Conservation (phyloP, 2,329 filamentous ascomycete genomes). For the Epichloe elymi region DNA sequence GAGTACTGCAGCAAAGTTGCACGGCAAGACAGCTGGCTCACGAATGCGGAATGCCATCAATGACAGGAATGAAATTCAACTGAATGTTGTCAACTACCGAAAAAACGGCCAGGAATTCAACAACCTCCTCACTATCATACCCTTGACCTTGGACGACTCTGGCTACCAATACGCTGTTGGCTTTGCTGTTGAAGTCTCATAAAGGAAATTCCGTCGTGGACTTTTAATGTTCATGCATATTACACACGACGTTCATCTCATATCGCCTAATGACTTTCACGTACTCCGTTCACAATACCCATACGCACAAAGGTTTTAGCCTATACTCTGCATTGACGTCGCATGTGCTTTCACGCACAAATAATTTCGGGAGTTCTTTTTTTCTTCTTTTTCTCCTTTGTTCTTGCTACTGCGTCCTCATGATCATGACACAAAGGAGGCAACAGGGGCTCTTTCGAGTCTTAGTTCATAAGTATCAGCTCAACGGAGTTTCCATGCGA, state of each 20-base stretch:
- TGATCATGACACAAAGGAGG: not conserved
- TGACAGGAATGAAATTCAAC: conserved; percentile 31
- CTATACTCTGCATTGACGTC: not conserved
- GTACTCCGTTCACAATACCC: not conserved
- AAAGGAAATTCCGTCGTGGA: not conserved
- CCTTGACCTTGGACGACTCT: conserved; percentile 53
- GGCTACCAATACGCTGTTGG: conserved; percentile 64
- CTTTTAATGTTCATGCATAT: not conserved
- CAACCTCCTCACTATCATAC: conserved; percentile 78
- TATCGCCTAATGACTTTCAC: not conserved
- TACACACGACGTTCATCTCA: not conserved
- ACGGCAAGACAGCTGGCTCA: conserved; percentile 40
- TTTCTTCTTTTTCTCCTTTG: not conserved
- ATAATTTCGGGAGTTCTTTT: not conserved
- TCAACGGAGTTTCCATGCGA: not conserved
- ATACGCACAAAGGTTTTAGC: not conserved
- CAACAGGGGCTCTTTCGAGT: not conserved
- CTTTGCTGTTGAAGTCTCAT: conserved; percentile 58
- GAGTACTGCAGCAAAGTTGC: not conserved
- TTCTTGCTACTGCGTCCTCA: not conserved
- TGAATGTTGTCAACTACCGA: conserved; percentile 62
- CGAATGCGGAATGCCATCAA: conserved; percentile 35
- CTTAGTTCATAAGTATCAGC: not conserved
- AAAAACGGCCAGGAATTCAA: conserved; percentile 69
- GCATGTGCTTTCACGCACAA: not conserved